Evolutionary conservation across 2,329 filamentous ascomycete species (phyloP), one percentile per base, ranked within the genome.

Genomic region (Venturia pyrina): DNA sequence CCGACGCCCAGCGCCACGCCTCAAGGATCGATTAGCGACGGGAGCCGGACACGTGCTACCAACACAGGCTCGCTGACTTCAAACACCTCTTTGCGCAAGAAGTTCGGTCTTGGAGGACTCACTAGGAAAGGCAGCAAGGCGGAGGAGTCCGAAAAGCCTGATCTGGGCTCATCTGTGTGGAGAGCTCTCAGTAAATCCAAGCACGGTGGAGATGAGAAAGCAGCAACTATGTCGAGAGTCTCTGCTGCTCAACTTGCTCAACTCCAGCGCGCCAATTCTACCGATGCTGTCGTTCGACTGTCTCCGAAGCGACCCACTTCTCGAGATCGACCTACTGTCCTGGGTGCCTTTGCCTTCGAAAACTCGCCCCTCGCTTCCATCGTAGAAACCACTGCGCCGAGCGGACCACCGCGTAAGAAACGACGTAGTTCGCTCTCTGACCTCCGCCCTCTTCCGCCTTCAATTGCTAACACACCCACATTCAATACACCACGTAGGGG

Each of bases 361-460:
- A 62, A 65, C 24, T 44, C 48, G 17, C 64, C 68, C 13, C 73
- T 85, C 43, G 79, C 78, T 24, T 83, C 82, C 6, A 87, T 81
- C 71, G 81, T 78, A 70, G 80, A 78, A 79, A 79, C 75, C 78
- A 80, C 73, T 75, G 77, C 62, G 73, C 75, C 15, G 17, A 68
- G 37, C 17, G 64, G 57, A 66, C 79, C 74, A 69, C 77, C 80
- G 57, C 87, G 84, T 73, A 93, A 88, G 78, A 97, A 96, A 79
- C 85, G 93, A 65, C 87, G 93, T 73, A 97, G 93, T 77, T 97
- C 93, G 34, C 79, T 98, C 53, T 96, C 93, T 5, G 93, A 98
- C 75, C 81, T 98, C 61, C 89, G 87, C 70, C 83, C 80, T 66
- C 79, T 90, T 21, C 87, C 93, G 77, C 83, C 82, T 50, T 82